These are phyloP conservation scores for Aquilaria agallochum DNA, from an alignment of 441 rosid species.

Conservation along the genomic window DNA sequence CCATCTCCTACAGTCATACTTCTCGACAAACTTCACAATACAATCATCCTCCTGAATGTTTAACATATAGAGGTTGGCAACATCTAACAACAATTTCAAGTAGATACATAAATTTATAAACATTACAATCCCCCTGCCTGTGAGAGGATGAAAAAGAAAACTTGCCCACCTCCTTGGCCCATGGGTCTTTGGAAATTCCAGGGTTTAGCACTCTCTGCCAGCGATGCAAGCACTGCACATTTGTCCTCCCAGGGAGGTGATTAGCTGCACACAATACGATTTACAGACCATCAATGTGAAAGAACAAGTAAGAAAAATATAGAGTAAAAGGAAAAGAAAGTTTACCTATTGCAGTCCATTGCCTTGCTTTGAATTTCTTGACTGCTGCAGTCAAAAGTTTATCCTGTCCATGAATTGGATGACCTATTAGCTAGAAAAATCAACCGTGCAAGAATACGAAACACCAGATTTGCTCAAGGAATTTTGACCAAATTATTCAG, in stretches of 20 bases:
- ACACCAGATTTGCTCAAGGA: too few relatives aligned
- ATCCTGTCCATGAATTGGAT: constrained; percentile 4
- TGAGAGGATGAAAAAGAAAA: neutral
- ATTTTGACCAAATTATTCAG: too few relatives aligned
- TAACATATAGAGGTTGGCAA: neutral
- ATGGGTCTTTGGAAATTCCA: constrained; percentile 18
- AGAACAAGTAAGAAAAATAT: neutral
- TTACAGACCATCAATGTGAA: neutral
- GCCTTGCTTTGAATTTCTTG: constrained; percentile 29
- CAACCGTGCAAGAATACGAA: too few relatives aligned
- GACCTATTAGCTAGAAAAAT: too few relatives aligned
- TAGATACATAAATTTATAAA: neutral
- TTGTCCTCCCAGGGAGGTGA: constrained; percentile 23
- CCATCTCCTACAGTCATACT: constrained; percentile 20
- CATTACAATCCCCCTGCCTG: neutral
- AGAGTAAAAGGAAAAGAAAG: neutral
- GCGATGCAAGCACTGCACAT: constrained; percentile 26
- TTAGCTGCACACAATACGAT: constrained; percentile 10
- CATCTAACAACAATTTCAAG: neutral
- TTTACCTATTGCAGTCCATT: constrained; percentile 50
- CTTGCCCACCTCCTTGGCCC: constrained; percentile 12
- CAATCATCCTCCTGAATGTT: constrained; percentile 25
- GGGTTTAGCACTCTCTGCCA: constrained; percentile 34
- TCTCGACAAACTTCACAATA: constrained; percentile 11
- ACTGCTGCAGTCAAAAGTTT: constrained; percentile 14